Conservation (phyloP, 306 rosid genomes). For the Vigna reflexopilosa region DNA sequence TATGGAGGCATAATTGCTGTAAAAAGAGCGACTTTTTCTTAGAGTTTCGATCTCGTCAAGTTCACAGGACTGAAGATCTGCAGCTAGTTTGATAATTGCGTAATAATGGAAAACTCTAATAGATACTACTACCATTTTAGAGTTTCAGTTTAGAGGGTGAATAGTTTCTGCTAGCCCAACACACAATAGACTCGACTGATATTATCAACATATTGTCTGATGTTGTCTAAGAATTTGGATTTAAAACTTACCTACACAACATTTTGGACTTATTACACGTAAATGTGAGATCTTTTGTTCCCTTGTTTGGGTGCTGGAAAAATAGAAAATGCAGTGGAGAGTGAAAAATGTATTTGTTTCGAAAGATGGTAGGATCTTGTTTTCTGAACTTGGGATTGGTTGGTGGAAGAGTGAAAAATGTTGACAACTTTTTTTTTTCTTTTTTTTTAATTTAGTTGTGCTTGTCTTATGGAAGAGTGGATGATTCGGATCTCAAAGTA, state of each 20-base stretch:
- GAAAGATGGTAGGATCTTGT: not conserved
- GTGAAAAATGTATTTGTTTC: not conserved
- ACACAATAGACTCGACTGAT: too few species aligned
- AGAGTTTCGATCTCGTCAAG: not conserved
- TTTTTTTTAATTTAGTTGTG: not conserved
- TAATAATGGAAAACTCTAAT: not conserved
- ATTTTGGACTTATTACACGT: too few species aligned
- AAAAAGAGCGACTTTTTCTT: not conserved
- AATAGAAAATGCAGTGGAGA: conserved; percentile 7
- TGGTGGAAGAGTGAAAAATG: not conserved
- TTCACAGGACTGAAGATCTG: not conserved
- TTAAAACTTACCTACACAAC: not conserved
- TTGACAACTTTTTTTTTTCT: not conserved
- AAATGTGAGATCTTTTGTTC: not conserved
- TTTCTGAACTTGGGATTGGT: not conserved
- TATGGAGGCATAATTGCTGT: not conserved
- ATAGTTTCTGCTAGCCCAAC: not conserved
- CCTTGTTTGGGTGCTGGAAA: conserved; percentile 14
- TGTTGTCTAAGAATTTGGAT: not conserved
- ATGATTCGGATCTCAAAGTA: conserved; percentile 20
- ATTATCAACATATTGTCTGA: not conserved
- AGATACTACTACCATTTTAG: not conserved
- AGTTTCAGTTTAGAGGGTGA: not conserved
- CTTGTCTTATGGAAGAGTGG: not conserved
- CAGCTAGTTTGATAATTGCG: not conserved